Conservation (phyloP, 2,329 filamentous ascomycete species). For the Xylariaceae sp. region DNA sequence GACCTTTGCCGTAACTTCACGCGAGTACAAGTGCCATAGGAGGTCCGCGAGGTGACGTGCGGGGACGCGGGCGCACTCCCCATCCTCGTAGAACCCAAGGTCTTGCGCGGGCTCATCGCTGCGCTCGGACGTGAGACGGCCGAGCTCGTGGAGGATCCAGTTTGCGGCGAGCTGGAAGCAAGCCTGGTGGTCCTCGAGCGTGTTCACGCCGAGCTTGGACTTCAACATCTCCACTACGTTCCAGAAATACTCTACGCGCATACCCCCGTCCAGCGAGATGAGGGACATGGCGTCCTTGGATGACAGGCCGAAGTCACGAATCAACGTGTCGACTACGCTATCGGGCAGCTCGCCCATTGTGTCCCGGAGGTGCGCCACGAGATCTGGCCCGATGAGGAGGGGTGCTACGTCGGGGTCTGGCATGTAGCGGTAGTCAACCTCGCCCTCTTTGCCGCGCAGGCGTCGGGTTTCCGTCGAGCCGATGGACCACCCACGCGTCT, state of each 20-base stretch:
- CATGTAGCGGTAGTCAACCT: conserved; percentile 98
- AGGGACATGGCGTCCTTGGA: conserved; percentile 85
- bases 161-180: conserved; percentile 61
- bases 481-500: conserved; percentile 92
- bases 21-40: conserved; percentile 54
- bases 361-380: conserved; percentile 68
- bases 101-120: conserved; percentile 42
- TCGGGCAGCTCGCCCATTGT: conserved; percentile 78
- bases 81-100: conserved; percentile 51
- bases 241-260: conserved; percentile 82
- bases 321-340: conserved; percentile 67
- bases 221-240: conserved; percentile 61
- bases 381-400: conserved; percentile 73
- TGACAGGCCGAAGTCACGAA: conserved; percentile 70
- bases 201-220: conserved; percentile 29
- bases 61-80: conserved; percentile 56
- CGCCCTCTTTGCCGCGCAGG: conserved; percentile 90
- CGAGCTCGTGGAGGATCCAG: conserved; percentile 79
- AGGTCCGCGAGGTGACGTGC: conserved; percentile 58
- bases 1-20: conserved; percentile 61
- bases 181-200: conserved; percentile 35
- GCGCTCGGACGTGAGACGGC: conserved; percentile 65
- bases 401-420: conserved; percentile 91
- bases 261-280: conserved; percentile 77
- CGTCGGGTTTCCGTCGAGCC: conserved; percentile 81